A percentile compares a stretch with the other conserved stretches of the same genome.
Evolutionary conservation across 2,329 filamentous ascomycete genomes (phyloP).

Genomic region (Epichloe festucae): DNA sequence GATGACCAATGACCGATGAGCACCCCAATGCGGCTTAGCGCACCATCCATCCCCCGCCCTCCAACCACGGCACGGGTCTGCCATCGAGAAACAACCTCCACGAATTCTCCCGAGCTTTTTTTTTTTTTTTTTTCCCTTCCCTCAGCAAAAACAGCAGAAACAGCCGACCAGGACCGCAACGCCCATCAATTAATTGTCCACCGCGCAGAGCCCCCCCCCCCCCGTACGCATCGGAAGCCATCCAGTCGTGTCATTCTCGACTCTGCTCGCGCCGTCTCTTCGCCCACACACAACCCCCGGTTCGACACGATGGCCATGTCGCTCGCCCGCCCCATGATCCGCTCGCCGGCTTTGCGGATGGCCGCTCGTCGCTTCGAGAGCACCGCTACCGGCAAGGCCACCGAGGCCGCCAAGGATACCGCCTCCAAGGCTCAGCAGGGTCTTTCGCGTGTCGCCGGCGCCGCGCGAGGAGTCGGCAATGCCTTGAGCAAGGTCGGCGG

Average conservation of each 20-base stretch:
- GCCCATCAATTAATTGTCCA: constrained; percentile 24
- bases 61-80: constrained; percentile 8
- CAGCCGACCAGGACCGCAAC: constrained; percentile 8
- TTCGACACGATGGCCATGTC: constrained; percentile 17
- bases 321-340: constrained; percentile 31
- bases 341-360: constrained; percentile 32
- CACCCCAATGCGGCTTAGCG: constrained; percentile 20
- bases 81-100: constrained; percentile 16
- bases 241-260: background rate
- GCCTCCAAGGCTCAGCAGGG: constrained; percentile 55
- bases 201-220: background rate
- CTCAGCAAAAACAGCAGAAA: constrained; percentile 15
- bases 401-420: constrained; percentile 26
- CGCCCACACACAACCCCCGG: constrained; percentile 3
- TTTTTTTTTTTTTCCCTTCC: constrained; percentile 18
- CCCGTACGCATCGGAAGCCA: background rate
- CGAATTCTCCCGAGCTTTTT: constrained; percentile 38
- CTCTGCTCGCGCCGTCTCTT: constrained; percentile 4
- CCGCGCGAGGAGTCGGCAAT: constrained; percentile 51
- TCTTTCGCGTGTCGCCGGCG: constrained; percentile 67
- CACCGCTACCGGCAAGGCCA: constrained; percentile 29
- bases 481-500: constrained; percentile 70
- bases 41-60: background rate
- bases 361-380: constrained; percentile 49
- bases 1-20: no score